Percentiles rank a stretch among this genome's conserved stretches.
These are phyloP conservation scores for Amphibolis antarctica DNA, from an alignment of 106 monocot genomes.

Conservation along the genomic window DNA sequence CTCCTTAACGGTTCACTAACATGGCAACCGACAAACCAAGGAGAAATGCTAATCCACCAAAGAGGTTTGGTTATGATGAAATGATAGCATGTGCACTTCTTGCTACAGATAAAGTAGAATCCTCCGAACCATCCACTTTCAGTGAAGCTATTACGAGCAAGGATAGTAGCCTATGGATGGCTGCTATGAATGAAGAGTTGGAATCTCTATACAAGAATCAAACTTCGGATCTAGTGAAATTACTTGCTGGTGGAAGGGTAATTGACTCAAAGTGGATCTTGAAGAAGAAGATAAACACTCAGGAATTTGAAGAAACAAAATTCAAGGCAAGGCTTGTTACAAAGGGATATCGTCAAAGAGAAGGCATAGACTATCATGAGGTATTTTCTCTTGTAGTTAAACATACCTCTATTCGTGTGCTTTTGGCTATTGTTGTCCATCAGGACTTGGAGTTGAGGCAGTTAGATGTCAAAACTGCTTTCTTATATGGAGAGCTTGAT, in stretches of 20 bases:
- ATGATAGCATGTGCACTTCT: background rate
- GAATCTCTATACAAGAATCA: slow-evolving; percentile 1
- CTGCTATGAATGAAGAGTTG: background rate
- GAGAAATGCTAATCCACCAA: too few species aligned
- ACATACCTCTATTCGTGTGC: background rate
- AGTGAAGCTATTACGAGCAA: background rate
- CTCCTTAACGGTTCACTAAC: too few species aligned
- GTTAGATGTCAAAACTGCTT: background rate
- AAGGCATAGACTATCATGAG: slow-evolving; percentile 7
- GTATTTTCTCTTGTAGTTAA: slow-evolving; percentile 3
- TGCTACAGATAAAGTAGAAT: background rate
- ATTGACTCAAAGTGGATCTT: background rate
- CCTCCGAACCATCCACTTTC: background rate
- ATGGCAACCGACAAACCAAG: too few species aligned
- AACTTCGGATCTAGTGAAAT: background rate
- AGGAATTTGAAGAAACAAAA: background rate
- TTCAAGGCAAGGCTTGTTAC: background rate
- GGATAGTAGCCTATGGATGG: background rate
- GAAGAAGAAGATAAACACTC: background rate
- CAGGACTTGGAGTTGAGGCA: background rate
- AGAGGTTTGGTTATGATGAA: too few species aligned
- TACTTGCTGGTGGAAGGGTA: background rate
- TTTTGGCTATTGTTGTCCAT: background rate
- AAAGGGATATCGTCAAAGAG: background rate
- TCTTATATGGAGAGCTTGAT: background rate